Evolutionary conservation across 192 early-diverging fungal genomes (phyloP).

Genomic region (Thoreauomyces humboldtii): DNA sequence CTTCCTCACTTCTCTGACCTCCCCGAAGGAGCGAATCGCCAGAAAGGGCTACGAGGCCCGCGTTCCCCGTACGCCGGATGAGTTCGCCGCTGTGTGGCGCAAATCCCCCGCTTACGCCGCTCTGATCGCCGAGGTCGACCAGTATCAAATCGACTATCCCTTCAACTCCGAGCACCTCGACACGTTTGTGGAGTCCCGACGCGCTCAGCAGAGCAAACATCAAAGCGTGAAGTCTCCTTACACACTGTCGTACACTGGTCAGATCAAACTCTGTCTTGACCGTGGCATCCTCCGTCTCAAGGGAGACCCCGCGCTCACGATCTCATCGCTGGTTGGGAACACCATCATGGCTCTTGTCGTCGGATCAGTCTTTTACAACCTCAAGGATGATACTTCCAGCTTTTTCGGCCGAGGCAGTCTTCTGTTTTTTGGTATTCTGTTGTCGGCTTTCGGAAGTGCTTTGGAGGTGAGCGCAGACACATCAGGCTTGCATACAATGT

Average conservation of each 20-base stretch:
- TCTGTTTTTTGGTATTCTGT: slow-evolving; percentile 63
- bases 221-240: slow-evolving; percentile 13
- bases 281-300: slow-evolving; percentile 1
- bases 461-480: slow-evolving; percentile 37
- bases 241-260: slow-evolving; percentile 10
- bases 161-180: neutral
- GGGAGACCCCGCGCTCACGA: slow-evolving; percentile 4
- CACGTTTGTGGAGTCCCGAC: slow-evolving; percentile 3
- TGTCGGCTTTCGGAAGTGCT: slow-evolving; percentile 65
- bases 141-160: neutral
- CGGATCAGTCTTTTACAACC: slow-evolving; percentile 64
- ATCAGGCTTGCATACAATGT: neutral
- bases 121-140: slow-evolving; percentile 3
- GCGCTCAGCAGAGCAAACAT: slow-evolving; percentile 6
- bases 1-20: slow-evolving; percentile 13
- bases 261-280: slow-evolving; percentile 8
- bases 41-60: neutral
- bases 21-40: neutral
- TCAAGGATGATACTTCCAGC: slow-evolving; percentile 55
- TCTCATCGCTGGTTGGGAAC: slow-evolving; percentile 37
- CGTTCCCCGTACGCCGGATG: slow-evolving; percentile 5
- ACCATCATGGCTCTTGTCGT: slow-evolving; percentile 66
- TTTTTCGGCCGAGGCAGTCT: slow-evolving; percentile 75
- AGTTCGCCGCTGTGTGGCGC: slow-evolving; percentile 23
- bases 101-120: neutral